A percentile compares a stretch with the other conserved stretches of the same genome.
Conservation (phyloP, 225 moss, liverwort and hornwort species). For the Lunularia cruciata region DNA sequence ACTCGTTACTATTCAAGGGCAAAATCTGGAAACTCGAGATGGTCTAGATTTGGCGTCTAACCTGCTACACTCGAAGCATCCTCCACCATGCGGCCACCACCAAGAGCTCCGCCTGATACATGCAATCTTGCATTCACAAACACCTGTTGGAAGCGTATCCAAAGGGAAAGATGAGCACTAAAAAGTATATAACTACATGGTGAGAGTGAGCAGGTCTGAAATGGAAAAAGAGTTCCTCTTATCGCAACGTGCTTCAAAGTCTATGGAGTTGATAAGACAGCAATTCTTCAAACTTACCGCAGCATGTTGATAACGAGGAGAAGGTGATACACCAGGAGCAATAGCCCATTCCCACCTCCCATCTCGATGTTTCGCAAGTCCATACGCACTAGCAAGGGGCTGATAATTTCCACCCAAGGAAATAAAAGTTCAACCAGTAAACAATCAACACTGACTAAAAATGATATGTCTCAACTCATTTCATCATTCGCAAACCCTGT, state of each 20-base stretch:
- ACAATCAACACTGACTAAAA: too few species aligned
- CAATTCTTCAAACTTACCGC: slow-evolving; percentile 45
- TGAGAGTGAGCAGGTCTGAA: too few species aligned
- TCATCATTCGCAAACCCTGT: too few species aligned
- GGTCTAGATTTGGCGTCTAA: slow-evolving; percentile 8
- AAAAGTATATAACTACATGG: too few species aligned
- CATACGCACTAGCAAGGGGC: slow-evolving; percentile 81
- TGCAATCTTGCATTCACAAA: slow-evolving; percentile 88
- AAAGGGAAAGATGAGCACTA: background rate
- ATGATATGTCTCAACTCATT: too few species aligned
- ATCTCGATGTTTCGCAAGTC: slow-evolving; percentile 87
- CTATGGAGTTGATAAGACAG: too few species aligned
- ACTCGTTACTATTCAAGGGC: background rate
- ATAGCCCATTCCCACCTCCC: slow-evolving; percentile 91
- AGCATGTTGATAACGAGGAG: slow-evolving; percentile 86
- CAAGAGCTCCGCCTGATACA: slow-evolving; percentile 83
- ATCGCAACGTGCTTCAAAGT: too few species aligned
- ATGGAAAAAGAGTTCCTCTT: background rate
- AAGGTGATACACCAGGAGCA: slow-evolving; percentile 80
- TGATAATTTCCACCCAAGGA: too few species aligned
- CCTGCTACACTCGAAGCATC: slow-evolving; percentile 84
- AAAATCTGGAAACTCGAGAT: background rate
- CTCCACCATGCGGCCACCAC: slow-evolving; percentile 88
- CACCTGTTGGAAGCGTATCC: slow-evolving; percentile 39
- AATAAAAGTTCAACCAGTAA: too few species aligned